These are phyloP conservation scores for Cladophialophora psammophila DNA, from an alignment of 2,329 filamentous ascomycete species.

Conservation along the genomic window DNA sequence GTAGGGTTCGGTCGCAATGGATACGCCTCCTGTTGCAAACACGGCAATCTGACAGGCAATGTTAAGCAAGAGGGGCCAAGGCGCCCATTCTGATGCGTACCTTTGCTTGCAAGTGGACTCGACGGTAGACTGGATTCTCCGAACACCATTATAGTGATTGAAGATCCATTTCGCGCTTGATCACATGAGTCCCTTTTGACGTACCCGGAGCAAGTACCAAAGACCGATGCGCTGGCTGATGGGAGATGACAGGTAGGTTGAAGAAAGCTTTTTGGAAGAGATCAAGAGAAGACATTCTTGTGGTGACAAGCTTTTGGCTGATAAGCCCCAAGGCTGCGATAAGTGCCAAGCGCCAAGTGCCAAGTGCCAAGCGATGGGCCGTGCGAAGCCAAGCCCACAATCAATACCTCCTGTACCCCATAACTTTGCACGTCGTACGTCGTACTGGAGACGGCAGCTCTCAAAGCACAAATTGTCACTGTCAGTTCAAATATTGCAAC, in stretches of 20 bases:
- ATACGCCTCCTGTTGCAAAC: constrained; percentile 2
- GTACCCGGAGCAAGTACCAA: not conserved
- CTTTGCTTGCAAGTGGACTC: not conserved
- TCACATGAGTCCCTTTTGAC: not conserved
- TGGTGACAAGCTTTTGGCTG: constrained; percentile 1
- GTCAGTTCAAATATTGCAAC: not conserved
- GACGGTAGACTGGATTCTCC: not conserved
- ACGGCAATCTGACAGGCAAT: constrained; percentile 1
- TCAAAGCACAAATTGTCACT: not conserved
- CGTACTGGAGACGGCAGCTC: too few relatives aligned
- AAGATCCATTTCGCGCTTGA: not conserved
- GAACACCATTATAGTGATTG: not conserved
- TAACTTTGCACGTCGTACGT: not conserved
- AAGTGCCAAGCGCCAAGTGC: too few relatives aligned
- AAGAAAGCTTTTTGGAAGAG: not conserved
- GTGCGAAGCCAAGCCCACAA: not conserved
- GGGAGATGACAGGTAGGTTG: not conserved
- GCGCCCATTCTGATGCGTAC: not conserved
- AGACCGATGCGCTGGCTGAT: not conserved
- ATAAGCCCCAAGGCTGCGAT: not conserved
- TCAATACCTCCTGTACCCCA: not conserved
- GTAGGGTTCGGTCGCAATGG: not conserved
- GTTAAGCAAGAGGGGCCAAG: not conserved
- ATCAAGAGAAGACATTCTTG: not conserved
- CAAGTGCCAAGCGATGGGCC: not conserved